phyloP scores from a whole-genome alignment of 257 asterid genomes.

The Solanum sejunctum region DNA sequence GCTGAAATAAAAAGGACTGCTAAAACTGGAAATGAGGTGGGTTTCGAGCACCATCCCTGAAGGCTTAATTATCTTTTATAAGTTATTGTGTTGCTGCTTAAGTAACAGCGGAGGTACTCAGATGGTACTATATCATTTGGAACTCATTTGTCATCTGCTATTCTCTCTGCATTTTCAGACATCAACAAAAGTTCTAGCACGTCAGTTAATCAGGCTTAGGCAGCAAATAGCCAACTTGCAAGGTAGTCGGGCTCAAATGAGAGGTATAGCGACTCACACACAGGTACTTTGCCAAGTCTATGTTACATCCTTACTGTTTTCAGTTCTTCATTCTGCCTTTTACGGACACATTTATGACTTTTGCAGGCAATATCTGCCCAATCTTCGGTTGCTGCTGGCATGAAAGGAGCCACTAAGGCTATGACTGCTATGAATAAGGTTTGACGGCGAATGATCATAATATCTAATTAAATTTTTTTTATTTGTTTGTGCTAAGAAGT shows the following conservation, averaged over 20 bases:
- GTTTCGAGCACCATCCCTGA: neutral
- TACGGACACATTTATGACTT: neutral
- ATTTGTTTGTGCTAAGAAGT: neutral
- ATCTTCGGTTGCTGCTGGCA: constrained; percentile 82
- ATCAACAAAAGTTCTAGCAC: constrained; percentile 84
- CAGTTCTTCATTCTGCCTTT: neutral
- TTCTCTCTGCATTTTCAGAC: constrained; percentile 29
- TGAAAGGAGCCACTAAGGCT: constrained; percentile 93
- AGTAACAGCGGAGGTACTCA: neutral
- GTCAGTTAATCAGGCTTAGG: constrained; percentile 77
- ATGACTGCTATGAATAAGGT: constrained; percentile 96
- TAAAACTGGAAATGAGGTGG: constrained; percentile 93
- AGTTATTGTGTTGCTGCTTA: neutral
- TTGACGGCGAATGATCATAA: neutral
- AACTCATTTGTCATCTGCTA: neutral
- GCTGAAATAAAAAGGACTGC: constrained; percentile 94
- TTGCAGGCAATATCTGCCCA: constrained; percentile 89
- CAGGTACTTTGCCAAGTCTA: constrained; percentile 39
- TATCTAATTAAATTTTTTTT: neutral
- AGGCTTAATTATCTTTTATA: neutral
- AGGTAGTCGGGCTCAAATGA: constrained; percentile 91
- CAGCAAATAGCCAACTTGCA: constrained; percentile 91
- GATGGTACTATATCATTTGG: neutral
- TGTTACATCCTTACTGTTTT: neutral
- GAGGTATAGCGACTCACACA: constrained; percentile 87